A percentile compares a stretch with the other conserved stretches of the same genome.
Evolutionary conservation across 1,139 yeast species (phyloP).

Genomic region (Zygoascus sp.): DNA sequence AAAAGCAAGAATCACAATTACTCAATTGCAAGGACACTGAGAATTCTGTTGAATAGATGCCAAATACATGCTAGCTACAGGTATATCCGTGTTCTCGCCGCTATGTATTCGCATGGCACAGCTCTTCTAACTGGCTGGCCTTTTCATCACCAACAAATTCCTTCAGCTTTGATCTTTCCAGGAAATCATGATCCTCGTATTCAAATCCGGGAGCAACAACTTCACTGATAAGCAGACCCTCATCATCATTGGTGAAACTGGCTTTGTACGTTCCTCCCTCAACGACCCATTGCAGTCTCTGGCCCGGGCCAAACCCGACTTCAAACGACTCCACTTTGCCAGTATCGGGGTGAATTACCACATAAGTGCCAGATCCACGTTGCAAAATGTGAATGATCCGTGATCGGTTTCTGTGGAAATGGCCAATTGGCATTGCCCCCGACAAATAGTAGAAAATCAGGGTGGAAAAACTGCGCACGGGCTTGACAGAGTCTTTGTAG

Average conservation of each 20-base stretch:
- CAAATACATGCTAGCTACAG: not conserved
- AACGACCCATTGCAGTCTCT: slow-evolving; percentile 52
- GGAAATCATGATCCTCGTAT: slow-evolving; percentile 45
- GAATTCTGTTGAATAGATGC: not conserved
- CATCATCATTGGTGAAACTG: slow-evolving; percentile 38
- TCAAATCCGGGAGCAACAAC: slow-evolving; percentile 55
- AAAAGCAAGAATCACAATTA: no score
- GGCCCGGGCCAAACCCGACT: slow-evolving; percentile 45
- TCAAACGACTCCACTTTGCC: slow-evolving; percentile 43
- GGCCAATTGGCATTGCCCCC: slow-evolving; percentile 44
- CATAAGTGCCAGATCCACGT: slow-evolving; percentile 48
- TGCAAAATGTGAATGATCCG: slow-evolving; percentile 49
- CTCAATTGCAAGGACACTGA: no score
- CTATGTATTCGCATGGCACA: slow-evolving; percentile 14
- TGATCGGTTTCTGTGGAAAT: slow-evolving; percentile 45
- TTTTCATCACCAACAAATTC: slow-evolving; percentile 37
- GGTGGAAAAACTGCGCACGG: slow-evolving; percentile 41
- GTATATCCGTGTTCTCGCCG: not conserved
- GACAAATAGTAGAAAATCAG: slow-evolving; percentile 46
- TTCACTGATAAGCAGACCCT: slow-evolving; percentile 45
- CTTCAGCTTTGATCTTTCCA: slow-evolving; percentile 34
- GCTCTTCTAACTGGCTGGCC: slow-evolving; percentile 36
- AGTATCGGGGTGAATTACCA: slow-evolving; percentile 42
- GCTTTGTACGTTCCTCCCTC: slow-evolving; percentile 52
- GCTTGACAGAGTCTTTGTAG: slow-evolving; percentile 20